Percentiles rank a stretch among this genome's conserved stretches.
Conservation (phyloP, 1,284 basidiomycete species). For the Boletus sp. region DNA sequence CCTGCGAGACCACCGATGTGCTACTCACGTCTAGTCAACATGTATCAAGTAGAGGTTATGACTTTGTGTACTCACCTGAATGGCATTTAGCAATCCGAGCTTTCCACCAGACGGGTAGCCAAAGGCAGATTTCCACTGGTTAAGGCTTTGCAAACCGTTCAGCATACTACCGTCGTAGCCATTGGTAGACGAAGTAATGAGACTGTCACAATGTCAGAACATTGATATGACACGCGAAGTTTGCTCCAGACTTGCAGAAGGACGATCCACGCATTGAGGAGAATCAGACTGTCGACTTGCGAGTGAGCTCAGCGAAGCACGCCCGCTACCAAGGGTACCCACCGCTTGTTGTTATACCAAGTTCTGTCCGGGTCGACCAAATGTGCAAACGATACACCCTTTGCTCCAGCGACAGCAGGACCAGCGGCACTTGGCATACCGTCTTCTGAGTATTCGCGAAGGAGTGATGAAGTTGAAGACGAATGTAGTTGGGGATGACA, state of each 20-base stretch:
- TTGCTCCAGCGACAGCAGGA: constrained; percentile 35
- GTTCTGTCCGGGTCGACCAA: constrained; percentile 65
- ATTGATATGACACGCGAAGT: neutral
- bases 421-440: constrained; percentile 54
- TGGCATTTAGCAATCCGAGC: constrained; percentile 76
- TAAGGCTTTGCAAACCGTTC: constrained; percentile 73
- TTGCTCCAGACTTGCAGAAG: constrained; percentile 51
- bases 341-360: constrained; percentile 77
- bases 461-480: constrained; percentile 27
- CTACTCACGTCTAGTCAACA: constrained; percentile 39
- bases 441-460: constrained; percentile 24
- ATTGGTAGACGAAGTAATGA: constrained; percentile 78
- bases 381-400: constrained; percentile 49
- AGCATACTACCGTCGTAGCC: constrained; percentile 80
- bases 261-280: constrained; percentile 68
- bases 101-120: constrained; percentile 54
- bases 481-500: neutral
- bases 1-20: constrained; percentile 69
- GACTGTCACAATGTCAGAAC: constrained; percentile 41
- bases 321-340: constrained; percentile 21
- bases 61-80: constrained; percentile 55
- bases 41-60: neutral
- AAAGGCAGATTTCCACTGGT: constrained; percentile 65
- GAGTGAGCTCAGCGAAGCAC: constrained; percentile 5
- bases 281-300: constrained; percentile 51